Base-by-base conservation (phyloP, 257 asterid genomes). In the Solanum pimpinellifolium region DNA sequence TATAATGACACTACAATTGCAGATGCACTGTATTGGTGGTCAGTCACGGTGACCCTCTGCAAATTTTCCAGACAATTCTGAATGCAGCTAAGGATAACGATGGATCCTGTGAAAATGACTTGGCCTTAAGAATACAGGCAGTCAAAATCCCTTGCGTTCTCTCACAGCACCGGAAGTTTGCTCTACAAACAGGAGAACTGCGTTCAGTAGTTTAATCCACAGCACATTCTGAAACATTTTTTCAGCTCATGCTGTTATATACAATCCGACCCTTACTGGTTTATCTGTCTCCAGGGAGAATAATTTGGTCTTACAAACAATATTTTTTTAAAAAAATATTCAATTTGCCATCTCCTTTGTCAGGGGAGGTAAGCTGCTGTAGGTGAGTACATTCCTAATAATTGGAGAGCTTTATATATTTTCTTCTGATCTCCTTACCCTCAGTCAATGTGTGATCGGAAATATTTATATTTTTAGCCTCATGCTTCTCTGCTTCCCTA, bases 31-130 rank as follows among this genome's bases (percentile, higher is more conserved):
- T 96, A 86, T 89, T 97, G 93, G 88, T 97, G 18, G 98, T 97
- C 78, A 92, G 98, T 91, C 99, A 97, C 86, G 99, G 99, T 5
- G 98, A 97, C 90, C 98, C 99, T 11, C 97, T 97, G 88, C 99
- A 97, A 92, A 97, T 97, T 87, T 89, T 97, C 88, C 99, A 97
- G 94, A 93, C 98, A 72, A 87, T 92, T 76, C 75, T 93, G 33
- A 90, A 87, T 88, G 96, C 97, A 33, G 92, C 92, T 44, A 90
- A 83, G 90, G 87, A 85, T 76, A 87, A 87, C 60, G 88, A 59
- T 42, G 89, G 42, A 81, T 33, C 87, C 44, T 87, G 66, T 33
- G 90, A 44, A 31, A 88, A 87, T 70, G 94, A 88, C 88, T 88
- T 94, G 90, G 83, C 81, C 14, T 91, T 95, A 83, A 92, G 94